Conservation (phyloP, 768 basidiomycete species). For the Lenzites betulinus region DNA sequence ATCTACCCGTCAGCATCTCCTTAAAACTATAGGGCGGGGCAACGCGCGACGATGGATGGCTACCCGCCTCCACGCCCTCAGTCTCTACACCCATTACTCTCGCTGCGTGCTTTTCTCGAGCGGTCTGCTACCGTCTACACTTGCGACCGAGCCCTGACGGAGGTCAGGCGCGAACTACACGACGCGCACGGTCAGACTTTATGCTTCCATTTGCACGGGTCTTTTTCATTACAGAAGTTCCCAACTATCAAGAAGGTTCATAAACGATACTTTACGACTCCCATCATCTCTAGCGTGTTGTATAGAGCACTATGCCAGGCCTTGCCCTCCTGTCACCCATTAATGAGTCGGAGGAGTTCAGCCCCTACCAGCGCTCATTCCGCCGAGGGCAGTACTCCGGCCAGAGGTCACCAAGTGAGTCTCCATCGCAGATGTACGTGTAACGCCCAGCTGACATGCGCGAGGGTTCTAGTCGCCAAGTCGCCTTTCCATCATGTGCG, state of each 20-base stretch:
- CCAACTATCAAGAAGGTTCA: conserved; percentile 12
- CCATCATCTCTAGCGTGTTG: background rate
- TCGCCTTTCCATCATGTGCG: conserved; percentile 5
- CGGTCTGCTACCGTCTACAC: background rate
- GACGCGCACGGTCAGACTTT: conserved; percentile 10
- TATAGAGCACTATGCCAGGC: conserved; percentile 12
- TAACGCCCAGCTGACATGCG: background rate
- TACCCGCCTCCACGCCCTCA: conserved; percentile 7
- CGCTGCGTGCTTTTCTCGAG: background rate
- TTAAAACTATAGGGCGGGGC: conserved; percentile 18
- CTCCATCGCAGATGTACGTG: no score
- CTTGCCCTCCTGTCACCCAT: conserved; percentile 18
- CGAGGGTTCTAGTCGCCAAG: background rate
- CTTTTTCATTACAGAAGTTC: background rate
- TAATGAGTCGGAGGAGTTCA: conserved; percentile 15
- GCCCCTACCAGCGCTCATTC: conserved; percentile 15
- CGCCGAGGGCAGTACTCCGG: background rate
- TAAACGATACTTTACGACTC: conserved; percentile 1
- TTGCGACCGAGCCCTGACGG: background rate
- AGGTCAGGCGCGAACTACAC: background rate
- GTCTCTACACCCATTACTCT: background rate
- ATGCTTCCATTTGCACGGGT: conserved; percentile 2
- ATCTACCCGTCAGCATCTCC: conserved; percentile 18
- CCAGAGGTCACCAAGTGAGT: conserved; percentile 19
- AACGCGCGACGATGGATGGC: conserved; percentile 12